Base-by-base conservation (phyloP, 768 basidiomycete genomes). In the Podaxis sp. region DNA sequence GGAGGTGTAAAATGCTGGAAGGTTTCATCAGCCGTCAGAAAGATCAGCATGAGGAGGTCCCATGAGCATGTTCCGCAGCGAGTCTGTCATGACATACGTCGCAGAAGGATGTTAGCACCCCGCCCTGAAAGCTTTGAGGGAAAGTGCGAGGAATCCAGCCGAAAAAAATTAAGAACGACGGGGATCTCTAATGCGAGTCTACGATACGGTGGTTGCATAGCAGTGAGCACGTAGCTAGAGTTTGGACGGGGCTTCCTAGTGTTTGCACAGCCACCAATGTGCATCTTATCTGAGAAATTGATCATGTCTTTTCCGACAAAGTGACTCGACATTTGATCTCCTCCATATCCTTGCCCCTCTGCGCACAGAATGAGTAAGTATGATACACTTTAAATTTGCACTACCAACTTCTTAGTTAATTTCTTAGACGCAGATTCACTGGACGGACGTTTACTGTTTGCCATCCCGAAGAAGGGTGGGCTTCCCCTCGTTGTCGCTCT, bases 381-480 rank as follows among this genome's bases (percentile, higher is more conserved):
- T 50, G 50, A 44, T 37, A 23, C 37, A 58, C 23, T 37, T 56
- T 27, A 18, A 42, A 23, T 62, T 36, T 50, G 50, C 59, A 58
- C 52, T 10, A 53, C 14, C 54, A 13, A 27, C 10, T 53, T 23
- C 36, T 42, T 9, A 50, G 47, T 10, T 38, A 52, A 18, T 50
- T 47, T 11, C 11, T 23, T 65, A 84, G 87, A 94, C 71, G 71
- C 82, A n/a, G 91, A 94, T 65, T 76, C 87, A 18, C 81, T 98
- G 57, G 82, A 92, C 62, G 94, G 93, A 50, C 85, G 95, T 46
- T 70, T 96, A 62, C 79, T 99, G 40, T 96, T 99, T 66, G 96
- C 95, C 7, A 92, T 99, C 66, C 96, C 96, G 1, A 98, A 98
- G 80, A 99, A 98, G 85, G 96, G 96, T 88, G 64, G 50, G 65